Evolutionary conservation across 2,329 filamentous ascomycete species (phyloP).

Genomic region (Davidsoniella neocaledoniae): DNA sequence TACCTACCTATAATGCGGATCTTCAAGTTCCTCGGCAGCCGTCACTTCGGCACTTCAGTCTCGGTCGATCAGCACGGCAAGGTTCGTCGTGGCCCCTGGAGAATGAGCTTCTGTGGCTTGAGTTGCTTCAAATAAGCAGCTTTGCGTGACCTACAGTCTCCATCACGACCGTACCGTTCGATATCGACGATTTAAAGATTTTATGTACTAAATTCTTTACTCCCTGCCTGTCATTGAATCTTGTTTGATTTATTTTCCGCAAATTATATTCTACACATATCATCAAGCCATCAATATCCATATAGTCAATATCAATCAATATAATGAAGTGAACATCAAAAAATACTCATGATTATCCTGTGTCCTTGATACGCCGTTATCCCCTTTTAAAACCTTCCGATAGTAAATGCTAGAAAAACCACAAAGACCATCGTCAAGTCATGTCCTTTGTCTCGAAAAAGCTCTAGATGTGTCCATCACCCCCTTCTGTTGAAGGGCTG

Average conservation of each 20-base stretch:
- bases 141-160: neutral
- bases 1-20: constrained; percentile 34
- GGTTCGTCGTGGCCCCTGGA: constrained; percentile 32
- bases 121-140: constrained; percentile 30
- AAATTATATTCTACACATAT: too few relatives aligned
- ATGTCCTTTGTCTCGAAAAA: too few relatives aligned
- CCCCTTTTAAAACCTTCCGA: too few relatives aligned
- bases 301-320: neutral
- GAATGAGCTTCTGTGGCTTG: constrained; percentile 32
- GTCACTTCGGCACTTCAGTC: constrained; percentile 33
- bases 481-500: too few relatives aligned
- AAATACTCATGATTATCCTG: neutral
- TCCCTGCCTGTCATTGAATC: too few relatives aligned
- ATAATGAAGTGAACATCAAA: neutral
- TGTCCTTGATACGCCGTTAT: too few relatives aligned
- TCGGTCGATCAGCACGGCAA: constrained; percentile 25
- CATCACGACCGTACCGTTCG: neutral
- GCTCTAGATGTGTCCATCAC: too few relatives aligned
- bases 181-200: too few relatives aligned
- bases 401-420: too few relatives aligned
- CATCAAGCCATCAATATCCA: neutral
- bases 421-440: too few relatives aligned
- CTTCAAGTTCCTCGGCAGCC: constrained; percentile 28
- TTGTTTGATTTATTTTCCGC: too few relatives aligned
- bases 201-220: too few relatives aligned